These are phyloP conservation scores for Opeltia flavorubescens DNA, from an alignment of 495 filamentous ascomycete genomes.

Conservation along the genomic window DNA sequence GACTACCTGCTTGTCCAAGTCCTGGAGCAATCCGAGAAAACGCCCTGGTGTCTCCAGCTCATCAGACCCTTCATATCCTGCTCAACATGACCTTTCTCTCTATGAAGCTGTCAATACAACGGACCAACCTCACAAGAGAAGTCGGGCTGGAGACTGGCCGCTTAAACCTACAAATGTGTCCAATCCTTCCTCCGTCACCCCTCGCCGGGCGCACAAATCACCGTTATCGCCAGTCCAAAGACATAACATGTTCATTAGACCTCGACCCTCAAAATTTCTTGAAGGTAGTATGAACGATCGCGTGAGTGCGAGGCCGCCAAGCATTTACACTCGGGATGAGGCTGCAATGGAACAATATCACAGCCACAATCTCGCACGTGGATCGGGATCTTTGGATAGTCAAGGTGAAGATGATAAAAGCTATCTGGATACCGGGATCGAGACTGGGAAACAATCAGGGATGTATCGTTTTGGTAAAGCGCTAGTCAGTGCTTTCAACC, in stretches of 20 bases:
- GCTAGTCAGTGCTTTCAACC: conserved; percentile 40
- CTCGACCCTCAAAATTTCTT: conserved; percentile 47
- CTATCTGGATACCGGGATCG: conserved; percentile 10
- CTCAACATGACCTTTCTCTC: conserved; percentile 1
- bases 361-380: background rate
- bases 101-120: background rate
- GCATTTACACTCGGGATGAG: conserved; percentile 41
- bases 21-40: conserved; percentile 8
- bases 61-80: background rate
- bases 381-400: background rate
- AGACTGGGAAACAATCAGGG: conserved; percentile 24
- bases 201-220: conserved; percentile 12
- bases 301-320: conserved; percentile 51
- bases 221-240: conserved; percentile 11
- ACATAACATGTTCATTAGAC: background rate
- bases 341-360: conserved; percentile 15
- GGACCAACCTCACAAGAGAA: conserved; percentile 9
- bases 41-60: conserved; percentile 3
- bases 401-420: background rate
- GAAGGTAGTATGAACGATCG: conserved; percentile 71
- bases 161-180: conserved; percentile 9
- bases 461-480: conserved; percentile 48
- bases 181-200: background rate
- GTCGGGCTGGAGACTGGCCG: conserved; percentile 14
- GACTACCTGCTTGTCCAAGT: background rate